Conservation (phyloP, 495 filamentous ascomycete species). For the Tricharina praecox region DNA sequence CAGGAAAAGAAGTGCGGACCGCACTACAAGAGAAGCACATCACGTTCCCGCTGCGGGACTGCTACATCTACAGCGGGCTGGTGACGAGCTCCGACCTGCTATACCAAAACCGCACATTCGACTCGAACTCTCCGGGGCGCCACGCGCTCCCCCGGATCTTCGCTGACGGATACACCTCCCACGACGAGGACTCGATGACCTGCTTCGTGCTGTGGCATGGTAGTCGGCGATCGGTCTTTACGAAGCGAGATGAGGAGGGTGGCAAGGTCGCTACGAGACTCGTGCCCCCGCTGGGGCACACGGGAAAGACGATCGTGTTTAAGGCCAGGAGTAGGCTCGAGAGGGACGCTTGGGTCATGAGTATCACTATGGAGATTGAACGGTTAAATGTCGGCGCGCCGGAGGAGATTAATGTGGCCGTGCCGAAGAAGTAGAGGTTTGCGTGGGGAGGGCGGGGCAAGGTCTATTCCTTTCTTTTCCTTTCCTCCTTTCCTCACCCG, state of each 20-base stretch:
- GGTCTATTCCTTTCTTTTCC: too few species aligned
- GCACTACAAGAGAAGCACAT: conserved; percentile 47
- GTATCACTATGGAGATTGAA: conserved; percentile 57
- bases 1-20: conserved; percentile 41
- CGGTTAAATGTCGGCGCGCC: conserved; percentile 38
- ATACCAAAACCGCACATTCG: conserved; percentile 53
- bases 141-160: conserved; percentile 49
- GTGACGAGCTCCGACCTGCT: conserved; percentile 50
- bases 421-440: background rate
- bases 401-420: conserved; percentile 42
- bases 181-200: conserved; percentile 53
- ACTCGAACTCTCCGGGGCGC: conserved; percentile 47
- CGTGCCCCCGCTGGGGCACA: conserved; percentile 42
- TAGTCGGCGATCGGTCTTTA: conserved; percentile 41
- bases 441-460: background rate
- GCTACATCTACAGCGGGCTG: conserved; percentile 57
- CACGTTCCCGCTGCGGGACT: conserved; percentile 45
- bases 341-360: conserved; percentile 61
- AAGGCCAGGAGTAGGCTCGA: conserved; percentile 53
- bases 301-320: conserved; percentile 53
- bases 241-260: conserved; percentile 33
- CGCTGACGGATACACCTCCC: conserved; percentile 47
- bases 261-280: conserved; percentile 29
- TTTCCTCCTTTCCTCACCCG: too few species aligned
- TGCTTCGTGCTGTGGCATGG: conserved; percentile 62